Evolutionary conservation across 225 moss, liverwort and hornwort genomes (phyloP), one percentile per base, ranked within the genome.

Genomic region (Bryum argenteum): DNA sequence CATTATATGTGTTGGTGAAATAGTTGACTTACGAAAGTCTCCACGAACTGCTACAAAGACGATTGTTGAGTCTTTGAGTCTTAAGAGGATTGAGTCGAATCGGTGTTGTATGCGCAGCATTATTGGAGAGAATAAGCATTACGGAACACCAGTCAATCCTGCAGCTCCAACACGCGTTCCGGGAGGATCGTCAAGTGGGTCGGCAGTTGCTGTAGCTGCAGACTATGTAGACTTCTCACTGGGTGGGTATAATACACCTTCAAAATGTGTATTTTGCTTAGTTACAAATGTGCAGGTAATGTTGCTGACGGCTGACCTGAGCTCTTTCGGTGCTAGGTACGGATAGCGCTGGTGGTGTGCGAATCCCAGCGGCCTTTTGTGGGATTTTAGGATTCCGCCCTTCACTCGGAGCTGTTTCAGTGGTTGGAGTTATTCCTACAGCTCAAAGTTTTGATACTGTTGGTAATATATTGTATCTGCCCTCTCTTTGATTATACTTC

Each of bases 401-500:
- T 67, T 94, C 94, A 51, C 89, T 90, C 81, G 98, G 98, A 78
- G 81, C 90, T 47, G 85, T 98, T 74, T 79, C 94, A 54, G 63
- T 75, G 33, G 85, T 83, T 64, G 92, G 94, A 61, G 84, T 88
- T 22, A 71, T 80, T 69, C 94, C 98, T 53, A 85, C 94, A 89
- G 89, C 94, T 22, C 92, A 94, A 75, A 89, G 92, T 84, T 88
- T 94, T 84, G 98, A 98, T 78, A 91, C 98, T 75, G 94, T 94
- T 76, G 96, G 96, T 96, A 91, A 75, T n/a, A 38, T 17, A 69
- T 28, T 37, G 53, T 66, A 58, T 51, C 57, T 66, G 63, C 37
- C 57, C 37, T 10, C 71, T 77, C 37, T 61, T 65, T 15, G 18
- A 47, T 60, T 63, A 41, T 21, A 16, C 28, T 61, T 22, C 22